Base-by-base conservation (phyloP, 2,329 filamentous ascomycete species). In the Byssochlamys sp. region DNA sequence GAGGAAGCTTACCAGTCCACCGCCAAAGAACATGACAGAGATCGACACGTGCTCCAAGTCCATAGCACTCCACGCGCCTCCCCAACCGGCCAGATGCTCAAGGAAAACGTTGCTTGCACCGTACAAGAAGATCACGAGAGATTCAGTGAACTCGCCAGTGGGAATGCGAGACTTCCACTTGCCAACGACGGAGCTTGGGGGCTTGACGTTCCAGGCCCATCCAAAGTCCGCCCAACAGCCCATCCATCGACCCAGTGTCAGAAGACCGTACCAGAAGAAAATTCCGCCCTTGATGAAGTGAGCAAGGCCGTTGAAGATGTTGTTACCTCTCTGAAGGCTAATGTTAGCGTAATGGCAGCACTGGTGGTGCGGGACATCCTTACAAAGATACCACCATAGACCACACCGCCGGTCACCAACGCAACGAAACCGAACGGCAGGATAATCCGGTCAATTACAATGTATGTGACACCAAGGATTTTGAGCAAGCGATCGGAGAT, bases 231-330 rank as follows among this genome's bases (percentile, higher is more conserved):
- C 86, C 70, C 95, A 97, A 70, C 88, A 89, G 27, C 92, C 92
- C 68, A 91, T 84, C 88, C 90, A 96, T 57, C 92, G 86, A 29
- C 90, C 91, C 3, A 97, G 80, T 0, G 90, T 95, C 59, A 96
- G 76, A 24, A 96, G 75, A 7, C 92, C 92, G 61, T 95, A 89
- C 86, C 90, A 94, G 76, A 96, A 90, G 78, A 97, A 97, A 56
- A 97, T 88, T 2, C 89, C 89, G 52, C 92, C 92, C 71, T 97
- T 97, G 71, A 96, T 85, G 77, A 90, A 96, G 69, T 97, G 92
- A 6, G 92, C 92, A 49, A 96, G 79, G 1, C 92, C 90, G 64
- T 86, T 91, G 77, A 92, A 95, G 58, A 96, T 77, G 2, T 79
- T 78, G 25, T 72, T 71, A 4, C 82, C 87, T 70, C 87, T 85